Conservation (phyloP, 2,329 filamentous ascomycete genomes). For the Pestalotiopsis sp. region DNA sequence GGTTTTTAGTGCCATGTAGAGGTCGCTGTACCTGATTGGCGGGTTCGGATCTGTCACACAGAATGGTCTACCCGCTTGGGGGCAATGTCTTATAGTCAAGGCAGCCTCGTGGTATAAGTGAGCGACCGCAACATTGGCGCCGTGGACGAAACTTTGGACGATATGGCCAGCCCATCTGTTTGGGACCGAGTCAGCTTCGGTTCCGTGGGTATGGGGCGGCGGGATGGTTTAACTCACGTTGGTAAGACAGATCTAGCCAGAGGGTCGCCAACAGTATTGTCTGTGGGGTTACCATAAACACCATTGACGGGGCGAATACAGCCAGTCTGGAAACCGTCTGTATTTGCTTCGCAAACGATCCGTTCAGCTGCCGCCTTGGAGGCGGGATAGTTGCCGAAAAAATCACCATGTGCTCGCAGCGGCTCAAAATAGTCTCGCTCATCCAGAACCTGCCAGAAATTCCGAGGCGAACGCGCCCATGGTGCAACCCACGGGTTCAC, state of each 20-base stretch:
- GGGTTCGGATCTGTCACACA: conserved; percentile 45
- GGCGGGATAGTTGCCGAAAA: conserved; percentile 48
- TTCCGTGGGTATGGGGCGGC: background rate
- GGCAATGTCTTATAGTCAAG: conserved; percentile 23
- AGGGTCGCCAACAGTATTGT: conserved; percentile 41
- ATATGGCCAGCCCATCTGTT: conserved; percentile 41
- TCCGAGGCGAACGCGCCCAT: conserved; percentile 37
- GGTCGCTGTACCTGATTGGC: conserved; percentile 40
- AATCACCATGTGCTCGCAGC: conserved; percentile 39
- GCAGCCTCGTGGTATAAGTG: conserved; percentile 44
- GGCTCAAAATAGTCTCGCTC: conserved; percentile 42
- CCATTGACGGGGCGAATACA: conserved; percentile 56
- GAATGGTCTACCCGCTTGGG: conserved; percentile 40
- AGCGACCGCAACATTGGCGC: conserved; percentile 43
- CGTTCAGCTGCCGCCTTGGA: conserved; percentile 50
- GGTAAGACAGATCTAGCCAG: conserved; percentile 39
- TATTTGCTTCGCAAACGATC: conserved; percentile 38
- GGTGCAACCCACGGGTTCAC: conserved; percentile 41
- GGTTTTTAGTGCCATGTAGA: conserved; percentile 36
- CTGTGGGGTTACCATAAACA: conserved; percentile 49
- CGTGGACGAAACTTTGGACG: conserved; percentile 43
- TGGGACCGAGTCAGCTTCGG: no score
- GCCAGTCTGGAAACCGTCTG: conserved; percentile 50
- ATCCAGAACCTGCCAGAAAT: conserved; percentile 43
- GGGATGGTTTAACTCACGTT: conserved; percentile 38